A percentile compares a stretch with the other conserved stretches of the same genome.
These are phyloP conservation scores for Candida quercuum DNA, from an alignment of 805 yeast genomes.

Conservation along the genomic window DNA sequence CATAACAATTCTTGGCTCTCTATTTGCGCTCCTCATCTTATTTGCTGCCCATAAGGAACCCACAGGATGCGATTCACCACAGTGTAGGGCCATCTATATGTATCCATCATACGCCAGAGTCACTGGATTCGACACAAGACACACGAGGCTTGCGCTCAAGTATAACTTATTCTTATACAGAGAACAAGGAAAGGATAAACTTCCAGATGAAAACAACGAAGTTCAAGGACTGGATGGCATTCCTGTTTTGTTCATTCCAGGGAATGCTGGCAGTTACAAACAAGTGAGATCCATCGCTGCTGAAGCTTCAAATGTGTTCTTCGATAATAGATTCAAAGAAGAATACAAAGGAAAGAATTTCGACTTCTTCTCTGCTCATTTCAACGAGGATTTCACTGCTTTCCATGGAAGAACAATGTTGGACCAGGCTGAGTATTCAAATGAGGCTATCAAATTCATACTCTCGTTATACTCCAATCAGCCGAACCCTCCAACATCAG, in stretches of 20 bases:
- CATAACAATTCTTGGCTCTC: conserved; percentile 1
- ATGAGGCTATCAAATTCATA: conserved; percentile 80
- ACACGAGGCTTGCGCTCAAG: conserved; percentile 68
- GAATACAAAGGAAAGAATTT: conserved; percentile 37
- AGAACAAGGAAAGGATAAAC: conserved; percentile 65
- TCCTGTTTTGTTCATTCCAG: conserved; percentile 92
- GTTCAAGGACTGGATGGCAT: conserved; percentile 47
- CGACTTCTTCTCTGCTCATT: conserved; percentile 89
- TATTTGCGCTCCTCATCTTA: neutral
- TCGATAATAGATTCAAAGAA: conserved; percentile 25
- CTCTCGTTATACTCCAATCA: conserved; percentile 51
- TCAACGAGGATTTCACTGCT: conserved; percentile 94
- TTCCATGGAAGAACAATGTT: conserved; percentile 90
- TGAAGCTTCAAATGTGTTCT: conserved; percentile 54
- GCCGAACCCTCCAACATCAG: conserved; percentile 52
- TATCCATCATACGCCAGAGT: conserved; percentile 78
- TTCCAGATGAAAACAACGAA: conserved; percentile 39
- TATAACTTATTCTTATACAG: conserved; percentile 83
- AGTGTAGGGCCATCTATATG: conserved; percentile 73
- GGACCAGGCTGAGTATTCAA: conserved; percentile 89
- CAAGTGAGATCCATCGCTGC: conserved; percentile 94
- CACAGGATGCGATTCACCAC: conserved; percentile 43
- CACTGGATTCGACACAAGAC: conserved; percentile 63
- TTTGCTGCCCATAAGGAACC: neutral
- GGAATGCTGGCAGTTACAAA: conserved; percentile 91